Conservation (phyloP, 148 eudicot species). For the Camellia sinensis region DNA sequence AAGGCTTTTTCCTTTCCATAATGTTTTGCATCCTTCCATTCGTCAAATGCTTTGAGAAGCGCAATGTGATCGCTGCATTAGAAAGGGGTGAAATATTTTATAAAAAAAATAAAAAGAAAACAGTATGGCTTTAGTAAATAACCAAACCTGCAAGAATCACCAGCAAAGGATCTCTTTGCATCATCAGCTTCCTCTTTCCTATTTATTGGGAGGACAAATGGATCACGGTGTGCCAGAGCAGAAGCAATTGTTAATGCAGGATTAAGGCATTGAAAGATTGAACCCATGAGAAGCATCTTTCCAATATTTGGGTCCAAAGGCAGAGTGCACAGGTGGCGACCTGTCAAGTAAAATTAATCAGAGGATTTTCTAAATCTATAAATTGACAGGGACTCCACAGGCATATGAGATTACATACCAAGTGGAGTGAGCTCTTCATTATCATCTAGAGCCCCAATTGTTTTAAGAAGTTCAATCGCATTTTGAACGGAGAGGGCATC, state of each 20-base stretch:
- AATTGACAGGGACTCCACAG: neutral
- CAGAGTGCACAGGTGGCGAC: slow-evolving; percentile 79
- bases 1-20: slow-evolving; percentile 58
- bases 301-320: slow-evolving; percentile 94
- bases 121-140: neutral
- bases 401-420: slow-evolving; percentile 38
- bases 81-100: slow-evolving; percentile 4
- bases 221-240: slow-evolving; percentile 91
- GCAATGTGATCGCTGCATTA: slow-evolving; percentile 94
- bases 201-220: slow-evolving; percentile 89
- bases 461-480: slow-evolving; percentile 90
- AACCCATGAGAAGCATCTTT: slow-evolving; percentile 97
- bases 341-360: slow-evolving; percentile 36
- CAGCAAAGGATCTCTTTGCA: slow-evolving; percentile 93
- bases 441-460: slow-evolving; percentile 93
- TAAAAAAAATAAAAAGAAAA: neutral
- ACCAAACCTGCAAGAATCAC: slow-evolving; percentile 89
- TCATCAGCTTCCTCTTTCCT: slow-evolving; percentile 95
- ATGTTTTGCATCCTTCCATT: slow-evolving; percentile 88
- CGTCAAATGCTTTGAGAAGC: slow-evolving; percentile 92
- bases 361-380: neutral
- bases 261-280: slow-evolving; percentile 86
- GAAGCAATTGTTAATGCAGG: slow-evolving; percentile 93
- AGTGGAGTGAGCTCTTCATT: slow-evolving; percentile 91
- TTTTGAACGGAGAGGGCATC: slow-evolving; percentile 88